Evolutionary conservation across 371 early-diverging fungal species (phyloP).

Genomic region (Apophysomyces elegans): DNA sequence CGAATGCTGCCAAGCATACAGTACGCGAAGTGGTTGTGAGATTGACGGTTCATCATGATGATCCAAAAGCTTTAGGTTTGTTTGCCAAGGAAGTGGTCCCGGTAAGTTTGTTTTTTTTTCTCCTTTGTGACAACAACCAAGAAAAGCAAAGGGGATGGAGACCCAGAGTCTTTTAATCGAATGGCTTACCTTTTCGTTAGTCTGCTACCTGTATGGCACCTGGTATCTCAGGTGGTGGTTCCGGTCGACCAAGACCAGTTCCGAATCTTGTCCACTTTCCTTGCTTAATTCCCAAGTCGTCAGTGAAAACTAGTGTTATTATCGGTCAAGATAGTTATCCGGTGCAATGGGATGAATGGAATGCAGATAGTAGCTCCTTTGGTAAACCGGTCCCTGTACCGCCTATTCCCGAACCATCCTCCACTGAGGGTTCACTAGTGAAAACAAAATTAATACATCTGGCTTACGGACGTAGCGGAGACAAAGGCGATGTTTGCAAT

Average conservation of each 20-base stretch:
- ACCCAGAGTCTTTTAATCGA: neutral
- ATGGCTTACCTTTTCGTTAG: slow-evolving; percentile 27
- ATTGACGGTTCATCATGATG: slow-evolving; percentile 64
- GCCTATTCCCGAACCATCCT: slow-evolving; percentile 32
- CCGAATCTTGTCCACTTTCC: slow-evolving; percentile 74
- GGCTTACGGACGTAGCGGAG: slow-evolving; percentile 76
- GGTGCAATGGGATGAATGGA: slow-evolving; percentile 42
- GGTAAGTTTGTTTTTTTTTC: slow-evolving; percentile 29
- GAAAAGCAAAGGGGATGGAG: neutral
- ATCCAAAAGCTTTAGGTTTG: slow-evolving; percentile 57
- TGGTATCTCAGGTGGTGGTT: slow-evolving; percentile 65
- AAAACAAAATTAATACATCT: slow-evolving; percentile 64
- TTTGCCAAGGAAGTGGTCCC: slow-evolving; percentile 74
- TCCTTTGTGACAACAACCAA: no score
- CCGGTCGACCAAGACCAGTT: slow-evolving; percentile 67
- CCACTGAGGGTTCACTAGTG: slow-evolving; percentile 24
- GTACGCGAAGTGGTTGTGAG: slow-evolving; percentile 71
- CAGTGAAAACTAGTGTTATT: slow-evolving; percentile 47
- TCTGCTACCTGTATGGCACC: slow-evolving; percentile 80
- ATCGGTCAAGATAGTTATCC: slow-evolving; percentile 40
- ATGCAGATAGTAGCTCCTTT: slow-evolving; percentile 20
- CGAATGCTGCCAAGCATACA: slow-evolving; percentile 41
- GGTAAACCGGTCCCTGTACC: slow-evolving; percentile 21
- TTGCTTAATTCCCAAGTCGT: slow-evolving; percentile 59
- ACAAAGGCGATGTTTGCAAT: slow-evolving; percentile 78